Evolutionary conservation across 2,329 filamentous ascomycete genomes (phyloP), one percentile per base, ranked within the genome.

Genomic region (Leptographium galeiforme): DNA sequence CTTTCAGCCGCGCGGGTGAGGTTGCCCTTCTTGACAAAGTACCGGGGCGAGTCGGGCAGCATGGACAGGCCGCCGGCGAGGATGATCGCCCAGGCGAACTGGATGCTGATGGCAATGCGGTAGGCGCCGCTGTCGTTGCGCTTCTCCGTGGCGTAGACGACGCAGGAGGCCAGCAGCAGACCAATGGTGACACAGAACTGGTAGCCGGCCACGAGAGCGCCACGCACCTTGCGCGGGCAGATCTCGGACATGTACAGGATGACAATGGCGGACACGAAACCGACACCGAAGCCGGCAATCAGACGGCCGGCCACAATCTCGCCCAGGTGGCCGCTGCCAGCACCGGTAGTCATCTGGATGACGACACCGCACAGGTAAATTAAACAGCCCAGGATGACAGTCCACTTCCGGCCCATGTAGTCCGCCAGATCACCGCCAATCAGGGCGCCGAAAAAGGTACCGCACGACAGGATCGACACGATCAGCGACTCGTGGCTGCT

Each of bases 211-310:
- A 85, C 78, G 53, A 68, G 60, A 47, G 66, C 64, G 51, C 66
- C 66, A 56, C 66, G 66, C 59, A 93, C 83, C 67, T 86, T 87
- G 67, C 77, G 78, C 55, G 84, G 84, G 58, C 72, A 70, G 64
- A 90, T 87, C 70, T 90, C 87, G 49, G 84, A 88, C 87, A 93
- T 91, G 78, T 93, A 90, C 57, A 89, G 74, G 64, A 89, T 87
- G 67, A 89, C 82, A 62, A 89, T 82, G 62, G 86, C 84, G 10
- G 84, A 88, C 60, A 87, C 84, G 65, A 89, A 89, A 64, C 86
- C 87, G 62, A 89, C 85, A 74, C 87, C 87, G 54, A 89, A 66
- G 66, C 87, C 87, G 48, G 85, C 82, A 61, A 91, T 70, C 55
- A 89, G 70, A 75, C 86, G 85, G 66, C 87, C 87, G 55, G 79